Evolutionary conservation across 1,139 yeast species (phyloP).

Genomic region (Candida neerlandica): DNA sequence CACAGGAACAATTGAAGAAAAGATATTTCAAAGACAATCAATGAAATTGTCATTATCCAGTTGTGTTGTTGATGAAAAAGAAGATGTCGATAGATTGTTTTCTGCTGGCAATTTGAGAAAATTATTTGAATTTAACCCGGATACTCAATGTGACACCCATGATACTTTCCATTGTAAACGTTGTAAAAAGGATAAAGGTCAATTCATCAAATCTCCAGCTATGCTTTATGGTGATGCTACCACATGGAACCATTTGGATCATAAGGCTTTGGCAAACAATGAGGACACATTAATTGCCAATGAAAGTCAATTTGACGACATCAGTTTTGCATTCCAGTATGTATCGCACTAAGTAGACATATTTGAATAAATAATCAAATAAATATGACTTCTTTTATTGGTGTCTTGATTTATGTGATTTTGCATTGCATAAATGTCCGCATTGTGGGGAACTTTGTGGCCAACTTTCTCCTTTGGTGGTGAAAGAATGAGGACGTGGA

Average conservation of each 20-base stretch:
- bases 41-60: conserved; percentile 92
- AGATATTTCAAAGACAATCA: conserved; percentile 94
- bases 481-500: no score
- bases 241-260: conserved; percentile 91
- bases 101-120: conserved; percentile 79
- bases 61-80: conserved; percentile 95
- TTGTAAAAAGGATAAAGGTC: conserved; percentile 62
- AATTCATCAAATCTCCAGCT: conserved; percentile 68
- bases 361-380: no score
- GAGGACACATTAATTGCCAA: conserved; percentile 78
- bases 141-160: conserved; percentile 86
- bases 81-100: conserved; percentile 90
- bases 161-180: conserved; percentile 88
- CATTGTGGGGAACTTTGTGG: background rate
- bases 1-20: conserved; percentile 95
- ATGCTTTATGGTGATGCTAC: conserved; percentile 98
- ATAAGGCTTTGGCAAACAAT: conserved; percentile 57
- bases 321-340: conserved; percentile 90
- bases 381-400: background rate
- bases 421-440: background rate
- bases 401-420: background rate
- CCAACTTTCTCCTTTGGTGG: no score
- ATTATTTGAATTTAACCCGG: conserved; percentile 68
- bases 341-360: conserved; percentile 61
- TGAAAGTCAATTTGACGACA: conserved; percentile 68